Percentiles rank a stretch among this genome's conserved stretches.
Conservation (phyloP, 2,329 filamentous ascomycete species). For the Alternaria arbusti region DNA sequence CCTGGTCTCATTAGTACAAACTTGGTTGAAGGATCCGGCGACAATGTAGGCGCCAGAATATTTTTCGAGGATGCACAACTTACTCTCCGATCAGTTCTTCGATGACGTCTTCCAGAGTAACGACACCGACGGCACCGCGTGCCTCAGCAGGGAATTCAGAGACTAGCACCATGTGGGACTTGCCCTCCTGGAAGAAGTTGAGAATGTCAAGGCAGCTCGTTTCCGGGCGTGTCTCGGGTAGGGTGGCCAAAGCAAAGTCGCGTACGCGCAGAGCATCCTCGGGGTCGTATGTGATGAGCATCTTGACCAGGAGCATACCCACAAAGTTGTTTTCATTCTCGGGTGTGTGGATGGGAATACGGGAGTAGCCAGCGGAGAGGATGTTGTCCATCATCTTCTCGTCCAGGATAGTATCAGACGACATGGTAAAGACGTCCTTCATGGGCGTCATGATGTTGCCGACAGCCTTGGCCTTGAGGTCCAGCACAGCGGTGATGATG, state of each 20-base stretch:
- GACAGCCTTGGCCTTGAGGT: conserved; percentile 95
- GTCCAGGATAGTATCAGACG: conserved; percentile 90
- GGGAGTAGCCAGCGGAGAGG: conserved; percentile 89
- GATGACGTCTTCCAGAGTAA: conserved; percentile 97
- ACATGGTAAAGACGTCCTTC: conserved; percentile 95
- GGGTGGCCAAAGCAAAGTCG: conserved; percentile 89
- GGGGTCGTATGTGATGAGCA: conserved; percentile 97
- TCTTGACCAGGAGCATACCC: conserved; percentile 98
- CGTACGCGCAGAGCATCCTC: conserved; percentile 87
- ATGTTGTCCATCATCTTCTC: conserved; percentile 95
- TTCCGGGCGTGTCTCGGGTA: conserved; percentile 92
- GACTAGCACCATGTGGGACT: conserved; percentile 97
- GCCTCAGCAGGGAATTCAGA: conserved; percentile 91
- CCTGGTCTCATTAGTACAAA: conserved; percentile 53
- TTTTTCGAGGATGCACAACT: conserved; percentile 49
- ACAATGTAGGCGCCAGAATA: background rate
- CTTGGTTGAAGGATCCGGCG: background rate
- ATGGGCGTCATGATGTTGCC: conserved; percentile 98
- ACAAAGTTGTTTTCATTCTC: conserved; percentile 88
- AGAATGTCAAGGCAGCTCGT: conserved; percentile 98
- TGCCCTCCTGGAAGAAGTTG: conserved; percentile 99
- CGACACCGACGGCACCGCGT: conserved; percentile 87
- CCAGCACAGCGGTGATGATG: conserved; percentile 95
- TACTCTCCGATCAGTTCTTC: conserved; percentile 98
- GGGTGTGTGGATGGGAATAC: conserved; percentile 91